These are phyloP conservation scores for Triticum timopheevii DNA, from an alignment of 176 grass and related monocot genomes.

Conservation along the genomic window DNA sequence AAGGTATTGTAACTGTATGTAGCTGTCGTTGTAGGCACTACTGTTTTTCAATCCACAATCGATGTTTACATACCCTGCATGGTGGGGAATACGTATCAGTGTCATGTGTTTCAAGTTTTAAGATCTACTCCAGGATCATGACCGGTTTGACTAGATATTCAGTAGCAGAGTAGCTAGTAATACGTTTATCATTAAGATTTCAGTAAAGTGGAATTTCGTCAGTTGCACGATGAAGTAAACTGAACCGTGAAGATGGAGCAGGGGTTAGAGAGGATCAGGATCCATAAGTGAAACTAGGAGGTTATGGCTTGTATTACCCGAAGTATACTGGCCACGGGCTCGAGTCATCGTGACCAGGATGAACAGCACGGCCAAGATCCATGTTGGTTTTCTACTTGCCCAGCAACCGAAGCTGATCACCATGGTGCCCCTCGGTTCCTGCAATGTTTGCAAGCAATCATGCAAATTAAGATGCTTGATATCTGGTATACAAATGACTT, in stretches of 20 bases:
- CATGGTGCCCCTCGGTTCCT: background rate
- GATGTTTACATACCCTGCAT: constrained; percentile 14
- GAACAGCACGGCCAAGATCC: background rate
- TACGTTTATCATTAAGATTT: too few relatives aligned
- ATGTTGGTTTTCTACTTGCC: background rate
- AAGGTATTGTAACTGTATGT: rapidly evolving
- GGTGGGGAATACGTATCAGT: background rate
- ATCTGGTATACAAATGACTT: background rate
- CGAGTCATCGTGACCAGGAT: background rate
- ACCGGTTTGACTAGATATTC: too few relatives aligned
- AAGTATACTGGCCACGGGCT: background rate
- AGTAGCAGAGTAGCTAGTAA: too few relatives aligned
- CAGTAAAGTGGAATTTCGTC: too few relatives aligned
- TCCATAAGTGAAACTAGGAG: background rate
- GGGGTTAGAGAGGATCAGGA: background rate
- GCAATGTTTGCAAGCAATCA: background rate
- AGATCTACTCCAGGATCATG: too few relatives aligned
- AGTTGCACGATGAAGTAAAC: background rate
- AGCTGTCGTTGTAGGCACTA: background rate
- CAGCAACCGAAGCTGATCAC: background rate
- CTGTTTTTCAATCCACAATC: background rate
- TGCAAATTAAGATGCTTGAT: background rate
- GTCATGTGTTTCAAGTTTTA: background rate
- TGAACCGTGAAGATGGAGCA: background rate
- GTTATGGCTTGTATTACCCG: background rate